phyloP scores from a whole-genome alignment of 2,329 filamentous ascomycete species.

The Fusarium sp. region DNA sequence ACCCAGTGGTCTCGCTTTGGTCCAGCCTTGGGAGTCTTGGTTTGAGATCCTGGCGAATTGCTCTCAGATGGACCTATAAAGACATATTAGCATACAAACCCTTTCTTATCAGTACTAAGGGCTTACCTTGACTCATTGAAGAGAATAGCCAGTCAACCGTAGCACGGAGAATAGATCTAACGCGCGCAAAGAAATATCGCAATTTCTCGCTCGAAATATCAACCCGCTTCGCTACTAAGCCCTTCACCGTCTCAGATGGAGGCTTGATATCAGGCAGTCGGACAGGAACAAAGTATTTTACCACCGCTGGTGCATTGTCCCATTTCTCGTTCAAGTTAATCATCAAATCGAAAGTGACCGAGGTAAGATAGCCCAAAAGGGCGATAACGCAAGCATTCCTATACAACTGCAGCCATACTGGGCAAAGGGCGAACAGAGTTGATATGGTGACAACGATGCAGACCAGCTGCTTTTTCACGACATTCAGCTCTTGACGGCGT shows the following conservation, averaged over 20 bases:
- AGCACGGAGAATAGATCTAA: not conserved
- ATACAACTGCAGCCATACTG: conserved; percentile 21
- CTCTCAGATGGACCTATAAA: not conserved
- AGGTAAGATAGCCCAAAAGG: conserved; percentile 19
- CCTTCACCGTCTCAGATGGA: conserved; percentile 15
- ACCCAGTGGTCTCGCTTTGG: conserved; percentile 7
- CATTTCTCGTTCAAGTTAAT: conserved; percentile 13
- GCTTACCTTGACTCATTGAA: conserved; percentile 2
- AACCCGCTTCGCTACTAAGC: not conserved
- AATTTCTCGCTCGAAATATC: not conserved
- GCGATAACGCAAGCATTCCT: conserved; percentile 21
- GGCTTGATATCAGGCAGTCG: conserved; percentile 3
- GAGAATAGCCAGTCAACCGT: conserved; percentile 2
- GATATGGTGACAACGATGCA: conserved; percentile 9
- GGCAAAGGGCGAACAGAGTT: conserved; percentile 19
- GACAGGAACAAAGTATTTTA: conserved; percentile 30
- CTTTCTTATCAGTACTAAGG: fast-evolving
- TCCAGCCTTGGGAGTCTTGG: not conserved
- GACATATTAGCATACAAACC: not conserved
- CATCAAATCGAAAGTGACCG: conserved; percentile 11
- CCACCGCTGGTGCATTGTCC: conserved; percentile 17
- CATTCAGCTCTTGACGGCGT: conserved; percentile 8
- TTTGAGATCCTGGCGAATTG: not conserved
- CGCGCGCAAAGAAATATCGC: not conserved
- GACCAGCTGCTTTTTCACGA: conserved; percentile 26